Evolutionary conservation across 2,329 filamentous ascomycete species (phyloP).

Genomic region (Pseudocercospora pini-densiflorae): DNA sequence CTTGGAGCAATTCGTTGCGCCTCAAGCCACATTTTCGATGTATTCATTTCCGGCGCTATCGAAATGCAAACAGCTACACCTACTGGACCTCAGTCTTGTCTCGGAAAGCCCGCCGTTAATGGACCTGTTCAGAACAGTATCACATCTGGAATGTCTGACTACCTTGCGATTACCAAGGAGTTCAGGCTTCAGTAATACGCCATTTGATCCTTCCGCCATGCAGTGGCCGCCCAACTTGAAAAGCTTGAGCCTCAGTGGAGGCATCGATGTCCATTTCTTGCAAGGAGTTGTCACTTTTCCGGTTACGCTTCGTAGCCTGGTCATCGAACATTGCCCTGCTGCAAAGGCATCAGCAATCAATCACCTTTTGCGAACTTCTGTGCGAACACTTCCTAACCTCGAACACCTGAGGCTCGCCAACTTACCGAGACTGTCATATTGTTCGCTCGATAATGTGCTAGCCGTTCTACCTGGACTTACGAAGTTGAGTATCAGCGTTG

Average conservation of each 20-base stretch:
- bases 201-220: slow-evolving; percentile 24
- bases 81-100: slow-evolving; percentile 59
- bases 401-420: slow-evolving; percentile 46
- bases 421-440: slow-evolving; percentile 45
- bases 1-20: slow-evolving; percentile 61
- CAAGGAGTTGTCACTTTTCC: slow-evolving; percentile 41
- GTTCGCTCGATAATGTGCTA: slow-evolving; percentile 48
- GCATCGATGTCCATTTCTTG: slow-evolving; percentile 49
- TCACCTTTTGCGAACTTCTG: slow-evolving; percentile 42
- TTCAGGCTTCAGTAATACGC: slow-evolving; percentile 36
- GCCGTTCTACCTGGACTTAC: slow-evolving; percentile 46
- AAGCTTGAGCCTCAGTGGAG: slow-evolving; percentile 50
- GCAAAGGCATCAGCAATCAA: slow-evolving; percentile 44
- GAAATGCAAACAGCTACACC: slow-evolving; percentile 57
- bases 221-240: slow-evolving; percentile 51
- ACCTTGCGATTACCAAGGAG: slow-evolving; percentile 47
- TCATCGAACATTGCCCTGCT: slow-evolving; percentile 50
- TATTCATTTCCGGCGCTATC: slow-evolving; percentile 62
- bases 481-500: slow-evolving; percentile 49
- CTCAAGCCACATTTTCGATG: slow-evolving; percentile 61
- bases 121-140: slow-evolving; percentile 56
- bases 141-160: slow-evolving; percentile 50
- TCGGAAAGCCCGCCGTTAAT: slow-evolving; percentile 55
- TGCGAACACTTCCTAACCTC: slow-evolving; percentile 37
- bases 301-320: slow-evolving; percentile 41